Conservation (phyloP, 1,284 basidiomycete species). For the Rhizoctonia solani region DNA sequence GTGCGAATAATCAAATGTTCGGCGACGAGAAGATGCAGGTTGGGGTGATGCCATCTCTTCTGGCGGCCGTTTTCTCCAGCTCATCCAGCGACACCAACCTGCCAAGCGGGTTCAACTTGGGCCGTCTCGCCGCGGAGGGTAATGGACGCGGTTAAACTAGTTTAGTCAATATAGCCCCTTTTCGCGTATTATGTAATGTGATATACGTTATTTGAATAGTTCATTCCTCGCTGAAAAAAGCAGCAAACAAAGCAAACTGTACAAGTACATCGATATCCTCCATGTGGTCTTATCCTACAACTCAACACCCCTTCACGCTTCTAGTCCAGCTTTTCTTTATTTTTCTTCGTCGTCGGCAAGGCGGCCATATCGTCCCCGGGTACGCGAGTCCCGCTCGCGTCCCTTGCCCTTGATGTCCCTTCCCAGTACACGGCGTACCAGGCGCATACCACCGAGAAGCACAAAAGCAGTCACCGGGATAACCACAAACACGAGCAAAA, state of each 20-base stretch:
- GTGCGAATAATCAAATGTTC: slow-evolving; percentile 23
- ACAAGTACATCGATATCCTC: neutral
- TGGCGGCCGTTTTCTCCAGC: slow-evolving; percentile 13
- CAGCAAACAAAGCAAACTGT: slow-evolving; percentile 27
- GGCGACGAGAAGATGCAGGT: slow-evolving; percentile 7
- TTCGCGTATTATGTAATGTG: slow-evolving; percentile 1
- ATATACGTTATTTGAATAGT: neutral
- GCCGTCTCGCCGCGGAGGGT: slow-evolving; percentile 3
- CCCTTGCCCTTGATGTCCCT: slow-evolving; percentile 29
- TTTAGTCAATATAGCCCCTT: slow-evolving; percentile 19
- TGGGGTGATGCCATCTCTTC: slow-evolving; percentile 16
- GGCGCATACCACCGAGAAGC: slow-evolving; percentile 56
- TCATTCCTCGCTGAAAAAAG: neutral
- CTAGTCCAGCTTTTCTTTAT: too few species aligned
- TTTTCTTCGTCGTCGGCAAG: slow-evolving; percentile 28
- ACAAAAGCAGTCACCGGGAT: slow-evolving; percentile 58
- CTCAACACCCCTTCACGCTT: neutral
- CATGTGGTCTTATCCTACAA: neutral
- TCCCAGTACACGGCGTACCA: slow-evolving; percentile 22
- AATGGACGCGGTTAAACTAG: neutral
- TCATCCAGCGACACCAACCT: slow-evolving; percentile 6
- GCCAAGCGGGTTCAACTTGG: neutral
- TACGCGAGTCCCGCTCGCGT: slow-evolving; percentile 14
- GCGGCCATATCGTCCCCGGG: slow-evolving; percentile 21
- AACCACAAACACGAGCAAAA: slow-evolving; percentile 55